These are phyloP conservation scores for Phytophthora sp. DNA, from an alignment of 352 stramenopile genomes.

Conservation along the genomic window DNA sequence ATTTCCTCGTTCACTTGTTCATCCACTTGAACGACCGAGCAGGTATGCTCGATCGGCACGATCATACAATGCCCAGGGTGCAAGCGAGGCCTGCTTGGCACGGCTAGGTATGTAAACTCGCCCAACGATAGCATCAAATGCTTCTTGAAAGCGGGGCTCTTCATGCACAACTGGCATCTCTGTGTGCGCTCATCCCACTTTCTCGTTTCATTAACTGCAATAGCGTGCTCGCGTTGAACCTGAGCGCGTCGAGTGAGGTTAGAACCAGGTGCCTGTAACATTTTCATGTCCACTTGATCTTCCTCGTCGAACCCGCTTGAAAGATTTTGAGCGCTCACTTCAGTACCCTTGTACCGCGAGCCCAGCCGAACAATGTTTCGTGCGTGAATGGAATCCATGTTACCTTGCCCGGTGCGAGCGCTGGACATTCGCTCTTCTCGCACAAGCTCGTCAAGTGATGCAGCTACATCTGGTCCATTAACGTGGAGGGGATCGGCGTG, in stretches of 20 bases:
- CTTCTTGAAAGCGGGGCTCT: slow-evolving; percentile 79
- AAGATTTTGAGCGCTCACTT: slow-evolving; percentile 64
- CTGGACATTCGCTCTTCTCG: slow-evolving; percentile 75
- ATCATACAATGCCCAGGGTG: slow-evolving; percentile 78
- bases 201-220: slow-evolving; percentile 65
- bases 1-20: slow-evolving; percentile 75
- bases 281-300: slow-evolving; percentile 72
- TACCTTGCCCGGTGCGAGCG: slow-evolving; percentile 44
- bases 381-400: slow-evolving; percentile 75
- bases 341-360: slow-evolving; percentile 72
- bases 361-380: slow-evolving; percentile 81
- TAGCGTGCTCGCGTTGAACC: slow-evolving; percentile 54
- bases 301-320: slow-evolving; percentile 87
- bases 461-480: slow-evolving; percentile 22
- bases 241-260: slow-evolving; percentile 68
- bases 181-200: slow-evolving; percentile 70
- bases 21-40: slow-evolving; percentile 60
- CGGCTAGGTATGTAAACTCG: slow-evolving; percentile 74
- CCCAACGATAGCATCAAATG: slow-evolving; percentile 82
- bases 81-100: slow-evolving; percentile 62
- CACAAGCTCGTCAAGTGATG: slow-evolving; percentile 79
- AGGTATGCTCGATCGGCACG: slow-evolving; percentile 72
- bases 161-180: slow-evolving; percentile 74
- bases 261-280: slow-evolving; percentile 53
- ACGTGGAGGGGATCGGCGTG: slow-evolving; percentile 18